These are phyloP conservation scores for Malus asiatica DNA, from an alignment of 306 rosid genomes.

Conservation along the genomic window DNA sequence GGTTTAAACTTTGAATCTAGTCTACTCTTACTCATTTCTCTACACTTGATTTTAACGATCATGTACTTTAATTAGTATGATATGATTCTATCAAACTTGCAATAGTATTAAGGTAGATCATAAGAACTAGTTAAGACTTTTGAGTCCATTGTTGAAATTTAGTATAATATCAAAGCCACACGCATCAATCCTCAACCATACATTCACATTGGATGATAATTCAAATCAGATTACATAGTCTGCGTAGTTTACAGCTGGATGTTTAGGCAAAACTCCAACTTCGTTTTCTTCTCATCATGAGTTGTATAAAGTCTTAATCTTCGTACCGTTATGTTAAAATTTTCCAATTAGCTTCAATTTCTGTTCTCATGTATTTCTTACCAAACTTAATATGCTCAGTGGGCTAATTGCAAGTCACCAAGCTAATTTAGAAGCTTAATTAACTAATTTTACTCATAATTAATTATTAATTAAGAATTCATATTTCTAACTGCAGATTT, in stretches of 20 bases:
- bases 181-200: neutral
- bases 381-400: neutral
- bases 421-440: neutral
- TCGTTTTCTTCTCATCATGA: neutral
- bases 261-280: neutral
- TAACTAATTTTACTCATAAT: neutral
- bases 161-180: neutral
- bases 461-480: neutral
- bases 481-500: constrained; percentile 38
- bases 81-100: neutral
- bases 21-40: too few relatives aligned
- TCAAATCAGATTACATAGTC: constrained; percentile 1
- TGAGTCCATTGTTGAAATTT: neutral
- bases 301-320: neutral
- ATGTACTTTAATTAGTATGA: neutral
- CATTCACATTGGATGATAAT: neutral
- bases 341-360: neutral
- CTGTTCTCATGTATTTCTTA: neutral
- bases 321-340: neutral
- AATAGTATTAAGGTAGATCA: neutral
- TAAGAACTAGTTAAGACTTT: neutral
- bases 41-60: too few relatives aligned
- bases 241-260: neutral
- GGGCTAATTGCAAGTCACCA: neutral
- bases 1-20: too few relatives aligned